These are phyloP conservation scores for Dispira simplex DNA, from an alignment of 192 early-diverging fungal genomes.

Conservation along the genomic window DNA sequence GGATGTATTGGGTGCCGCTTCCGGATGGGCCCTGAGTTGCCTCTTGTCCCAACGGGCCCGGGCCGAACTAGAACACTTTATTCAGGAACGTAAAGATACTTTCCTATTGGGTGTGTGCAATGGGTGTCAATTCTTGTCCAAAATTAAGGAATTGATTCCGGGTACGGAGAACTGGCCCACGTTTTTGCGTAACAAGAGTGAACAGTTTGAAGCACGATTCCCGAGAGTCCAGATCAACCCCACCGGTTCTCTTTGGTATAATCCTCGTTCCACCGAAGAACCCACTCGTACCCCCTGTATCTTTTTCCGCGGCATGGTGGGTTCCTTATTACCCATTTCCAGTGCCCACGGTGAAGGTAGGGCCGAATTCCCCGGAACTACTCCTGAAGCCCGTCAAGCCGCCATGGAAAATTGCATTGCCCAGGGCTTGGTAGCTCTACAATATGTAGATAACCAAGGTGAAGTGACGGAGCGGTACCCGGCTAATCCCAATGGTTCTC, in stretches of 20 bases:
- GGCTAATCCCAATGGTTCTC: conserved; percentile 93
- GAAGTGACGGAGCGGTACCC: conserved; percentile 74
- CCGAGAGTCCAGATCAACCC: conserved; percentile 53
- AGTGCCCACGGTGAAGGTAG: conserved; percentile 97
- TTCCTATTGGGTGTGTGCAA: conserved; percentile 98
- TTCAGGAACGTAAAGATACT: conserved; percentile 66
- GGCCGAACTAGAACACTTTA: conserved; percentile 63
- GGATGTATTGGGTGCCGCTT: conserved; percentile 96
- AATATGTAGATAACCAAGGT: conserved; percentile 76
- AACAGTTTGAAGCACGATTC: conserved; percentile 92
- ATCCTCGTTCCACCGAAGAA: conserved; percentile 2
- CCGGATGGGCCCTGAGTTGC: conserved; percentile 93
- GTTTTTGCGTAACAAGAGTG: conserved; percentile 83
- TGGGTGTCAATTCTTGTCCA: conserved; percentile 94
- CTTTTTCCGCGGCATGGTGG: conserved; percentile 86
- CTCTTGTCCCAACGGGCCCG: conserved; percentile 55
- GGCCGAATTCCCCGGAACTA: conserved; percentile 46
- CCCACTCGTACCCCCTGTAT: conserved; percentile 26
- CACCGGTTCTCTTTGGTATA: conserved; percentile 2
- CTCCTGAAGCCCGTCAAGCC: conserved; percentile 5
- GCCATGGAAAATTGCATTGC: conserved; percentile 23
- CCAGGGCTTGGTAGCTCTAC: conserved; percentile 42
- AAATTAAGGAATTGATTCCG: conserved; percentile 73
- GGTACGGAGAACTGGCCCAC: conserved; percentile 79
- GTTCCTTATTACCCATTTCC: conserved; percentile 80